A percentile compares a stretch with the other conserved stretches of the same genome.
phyloP scores from a whole-genome alignment of 2,329 filamentous ascomycete species.

The Calonectria henricotiae region DNA sequence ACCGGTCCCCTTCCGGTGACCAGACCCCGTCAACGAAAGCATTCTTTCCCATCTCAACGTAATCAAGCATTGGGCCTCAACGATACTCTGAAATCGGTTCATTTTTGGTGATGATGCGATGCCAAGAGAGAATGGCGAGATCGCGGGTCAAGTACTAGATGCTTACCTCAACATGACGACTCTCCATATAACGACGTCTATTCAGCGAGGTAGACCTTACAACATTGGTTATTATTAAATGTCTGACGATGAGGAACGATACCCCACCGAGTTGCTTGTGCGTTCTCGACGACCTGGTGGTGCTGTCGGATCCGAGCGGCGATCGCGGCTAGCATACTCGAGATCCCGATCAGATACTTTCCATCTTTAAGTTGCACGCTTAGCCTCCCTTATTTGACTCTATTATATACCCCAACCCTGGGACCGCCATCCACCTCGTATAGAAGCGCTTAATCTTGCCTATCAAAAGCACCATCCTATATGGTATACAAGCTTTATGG shows the following conservation, averaged over 20 bases:
- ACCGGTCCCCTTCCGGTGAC: conserved; percentile 15
- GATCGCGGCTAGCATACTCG: conserved; percentile 5
- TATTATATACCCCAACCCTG: background rate
- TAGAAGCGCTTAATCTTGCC: too few relatives aligned
- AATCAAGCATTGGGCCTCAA: background rate
- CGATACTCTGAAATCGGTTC: background rate
- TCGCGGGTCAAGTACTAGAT: background rate
- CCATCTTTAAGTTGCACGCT: background rate
- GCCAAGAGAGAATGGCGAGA: background rate
- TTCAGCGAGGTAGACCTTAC: too few relatives aligned
- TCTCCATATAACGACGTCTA: too few relatives aligned
- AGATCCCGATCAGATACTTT: conserved; percentile 19
- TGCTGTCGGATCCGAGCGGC: background rate
- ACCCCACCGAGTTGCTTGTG: background rate
- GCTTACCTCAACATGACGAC: background rate
- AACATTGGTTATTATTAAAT: background rate
- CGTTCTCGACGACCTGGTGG: background rate
- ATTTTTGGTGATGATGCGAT: conserved; percentile 5
- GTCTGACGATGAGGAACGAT: background rate
- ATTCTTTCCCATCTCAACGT: conserved; percentile 3
- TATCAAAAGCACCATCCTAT: too few relatives aligned
- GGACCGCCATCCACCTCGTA: too few relatives aligned
- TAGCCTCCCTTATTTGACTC: background rate
- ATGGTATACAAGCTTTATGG: too few relatives aligned
- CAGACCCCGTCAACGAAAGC: background rate